These are phyloP conservation scores for Polysphondylium violaceum DNA, from an alignment of 78 protist genomes.

Conservation along the genomic window DNA sequence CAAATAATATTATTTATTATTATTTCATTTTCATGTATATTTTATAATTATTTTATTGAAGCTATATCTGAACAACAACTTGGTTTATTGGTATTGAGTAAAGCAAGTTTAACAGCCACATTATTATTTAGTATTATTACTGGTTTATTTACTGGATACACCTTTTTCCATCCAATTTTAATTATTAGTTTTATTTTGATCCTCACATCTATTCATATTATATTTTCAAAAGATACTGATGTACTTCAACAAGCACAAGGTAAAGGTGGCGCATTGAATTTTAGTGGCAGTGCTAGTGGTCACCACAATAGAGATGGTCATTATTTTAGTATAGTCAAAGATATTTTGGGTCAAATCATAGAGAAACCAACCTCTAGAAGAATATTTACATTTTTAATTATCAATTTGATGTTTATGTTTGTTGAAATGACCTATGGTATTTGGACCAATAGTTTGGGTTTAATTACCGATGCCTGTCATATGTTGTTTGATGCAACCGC, in stretches of 20 bases:
- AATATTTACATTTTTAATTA: conserved; percentile 87
- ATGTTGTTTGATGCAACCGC: conserved; percentile 97
- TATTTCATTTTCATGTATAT: not conserved
- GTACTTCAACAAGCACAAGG: not conserved
- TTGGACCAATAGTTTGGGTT: conserved; percentile 93
- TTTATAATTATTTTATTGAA: conserved; percentile 25
- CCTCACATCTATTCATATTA: conserved; percentile 61
- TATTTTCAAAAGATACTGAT: conserved; percentile 36
- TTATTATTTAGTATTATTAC: not conserved
- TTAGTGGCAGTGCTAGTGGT: not conserved
- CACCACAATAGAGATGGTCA: not conserved
- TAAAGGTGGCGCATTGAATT: not conserved
- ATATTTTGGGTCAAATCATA: conserved; percentile 40
- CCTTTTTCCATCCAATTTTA: conserved; percentile 21
- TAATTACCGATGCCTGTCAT: conserved; percentile 97
- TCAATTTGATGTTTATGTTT: conserved; percentile 92
- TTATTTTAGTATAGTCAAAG: conserved; percentile 15
- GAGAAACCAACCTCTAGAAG: conserved; percentile 81
- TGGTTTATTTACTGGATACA: conserved; percentile 32
- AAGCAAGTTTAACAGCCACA: conserved; percentile 37
- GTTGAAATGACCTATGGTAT: conserved; percentile 96
- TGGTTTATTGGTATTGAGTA: conserved; percentile 36
- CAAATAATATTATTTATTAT: not conserved
- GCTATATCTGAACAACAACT: conserved; percentile 55
- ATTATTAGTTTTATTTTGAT: conserved; percentile 45